Evolutionary conservation across 2,329 filamentous ascomycete genomes (phyloP), one percentile per base, ranked within the genome.

Genomic region (Phialocephala sp.): DNA sequence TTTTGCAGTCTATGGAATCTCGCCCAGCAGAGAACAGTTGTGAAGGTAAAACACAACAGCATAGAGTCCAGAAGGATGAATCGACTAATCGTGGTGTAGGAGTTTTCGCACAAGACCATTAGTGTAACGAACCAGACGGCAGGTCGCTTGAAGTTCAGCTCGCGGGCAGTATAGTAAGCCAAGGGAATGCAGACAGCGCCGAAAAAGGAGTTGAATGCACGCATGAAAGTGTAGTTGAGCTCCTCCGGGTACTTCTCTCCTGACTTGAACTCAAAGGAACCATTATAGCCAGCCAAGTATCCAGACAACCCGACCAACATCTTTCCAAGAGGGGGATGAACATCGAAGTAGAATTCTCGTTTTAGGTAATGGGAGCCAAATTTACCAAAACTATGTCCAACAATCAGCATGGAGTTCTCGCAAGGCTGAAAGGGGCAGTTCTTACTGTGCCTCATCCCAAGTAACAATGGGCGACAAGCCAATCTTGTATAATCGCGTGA

Each of bases 321-420:
- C 84, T 99, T 99, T 77, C 95, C 95, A 68, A 99, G 88, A 62
- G 95, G 95, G 71, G 95, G 95, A 80, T 97, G 92, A 65, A 96
- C 84, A 84, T 97, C 92, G 82, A 99, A 99, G 86, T 99, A 99
- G 84, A 98, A 97, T 80, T 99, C 95, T 79, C 94, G 92, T 80
- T 99, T 97, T 77, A 99, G 89, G 80, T 99, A 99, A 81, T 99
- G 94, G 74, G 94, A 98, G 70, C 95, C 95, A 80, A 99, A 99
- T 83, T 99, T 99, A 77, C 92, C 92, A 79, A 96, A 96, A 79
- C 90, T 93, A 74, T 65, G 58, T 27, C 35, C 62, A 72, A 59
- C 65, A 56, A 35, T 69, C 62, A 68, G 69, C 64, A 62, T 65
- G 59, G 57, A 39, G 32, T 47, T n/a, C 12, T 52, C 5, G 54